Base-by-base conservation (phyloP, 2,329 filamentous ascomycete genomes). In the Lasiodiplodia gonubiensis region DNA sequence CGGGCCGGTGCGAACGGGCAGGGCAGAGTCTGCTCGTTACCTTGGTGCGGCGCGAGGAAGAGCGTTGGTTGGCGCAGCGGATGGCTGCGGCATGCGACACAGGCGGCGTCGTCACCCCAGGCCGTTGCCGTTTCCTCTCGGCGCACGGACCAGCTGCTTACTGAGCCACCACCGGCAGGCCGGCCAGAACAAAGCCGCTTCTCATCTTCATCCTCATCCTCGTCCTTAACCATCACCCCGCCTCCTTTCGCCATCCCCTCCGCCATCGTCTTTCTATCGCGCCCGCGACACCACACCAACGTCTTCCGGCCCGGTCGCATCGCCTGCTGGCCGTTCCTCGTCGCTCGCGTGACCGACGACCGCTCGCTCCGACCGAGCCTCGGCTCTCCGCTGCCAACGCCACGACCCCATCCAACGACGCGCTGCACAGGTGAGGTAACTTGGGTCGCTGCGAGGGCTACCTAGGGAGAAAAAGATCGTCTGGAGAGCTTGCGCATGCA, bases 381-480 rank as follows among this genome's bases (percentile, higher is more conserved):
- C 66, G 57, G 35, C 23, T 48, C 48, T 54, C 51, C 64, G 59
- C 37, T 64, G 57, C 39, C 55, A 51, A 49, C 57, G 57, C 49
- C 57, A 64, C 57, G 14, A 39, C 39, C n/a, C 57, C 55, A 8
- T 25, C 57, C 33, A 46, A 59, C 27, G 55, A 33, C 57, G 55
- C 66, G 63, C 33, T 49, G 35, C 65, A 67, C 37, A 67, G 66
- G 66, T 67, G 66, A 67, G 66, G 59, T 64, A 54, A 52, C 49
- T 67, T 48, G 66, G 59, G 54, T 54, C 30, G 55, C 48, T 61
- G 46, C 33, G 65, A 35, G 65, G 55, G 35, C 49, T 53, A 25
- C 65, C 65, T 53, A 51, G 65, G 65, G 55, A 53, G 46, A 60
- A 33, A 33, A 60, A 67, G 33, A 52, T n/a, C 33, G 27, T 66